phyloP scores from a whole-genome alignment of 345 rosid species.

The Rhodamnia rubescens region DNA sequence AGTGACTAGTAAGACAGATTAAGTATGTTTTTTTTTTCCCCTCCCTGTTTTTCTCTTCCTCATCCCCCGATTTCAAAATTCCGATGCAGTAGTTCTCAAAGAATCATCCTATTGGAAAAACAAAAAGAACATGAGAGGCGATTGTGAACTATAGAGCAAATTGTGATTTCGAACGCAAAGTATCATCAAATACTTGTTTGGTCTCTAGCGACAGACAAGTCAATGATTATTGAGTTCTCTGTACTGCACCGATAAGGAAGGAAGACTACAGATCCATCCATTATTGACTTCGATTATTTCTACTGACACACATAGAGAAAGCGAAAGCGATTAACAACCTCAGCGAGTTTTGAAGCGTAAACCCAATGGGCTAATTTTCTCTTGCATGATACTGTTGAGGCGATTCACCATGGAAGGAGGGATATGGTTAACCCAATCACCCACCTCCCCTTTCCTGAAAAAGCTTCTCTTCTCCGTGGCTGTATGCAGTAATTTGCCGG shows the following conservation, averaged over 20 bases:
- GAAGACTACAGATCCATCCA: not conserved
- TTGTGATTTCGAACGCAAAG: too few relatives aligned
- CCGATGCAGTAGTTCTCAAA: too few relatives aligned
- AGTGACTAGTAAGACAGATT: too few relatives aligned
- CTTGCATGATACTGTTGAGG: not conserved
- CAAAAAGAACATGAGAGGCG: too few relatives aligned
- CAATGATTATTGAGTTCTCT: not conserved
- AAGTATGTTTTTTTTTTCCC: too few relatives aligned
- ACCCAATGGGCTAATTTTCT: not conserved
- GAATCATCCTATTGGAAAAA: too few relatives aligned
- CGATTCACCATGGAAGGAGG: not conserved
- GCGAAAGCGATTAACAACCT: not conserved
- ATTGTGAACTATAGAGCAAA: too few relatives aligned
- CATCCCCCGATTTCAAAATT: too few relatives aligned
- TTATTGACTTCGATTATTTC: not conserved
- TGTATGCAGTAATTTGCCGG: not conserved
- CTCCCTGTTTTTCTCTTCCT: too few relatives aligned
- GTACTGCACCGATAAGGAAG: not conserved
- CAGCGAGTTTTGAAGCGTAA: not conserved
- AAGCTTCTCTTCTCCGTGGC: not conserved
- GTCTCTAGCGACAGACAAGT: not conserved
- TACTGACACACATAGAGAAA: not conserved
- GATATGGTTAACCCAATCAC: not conserved
- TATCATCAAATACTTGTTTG: not conserved
- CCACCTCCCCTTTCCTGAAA: not conserved